Base-by-base conservation (phyloP, 179 eudicot genomes). In the Sideroxylon spinosum region DNA sequence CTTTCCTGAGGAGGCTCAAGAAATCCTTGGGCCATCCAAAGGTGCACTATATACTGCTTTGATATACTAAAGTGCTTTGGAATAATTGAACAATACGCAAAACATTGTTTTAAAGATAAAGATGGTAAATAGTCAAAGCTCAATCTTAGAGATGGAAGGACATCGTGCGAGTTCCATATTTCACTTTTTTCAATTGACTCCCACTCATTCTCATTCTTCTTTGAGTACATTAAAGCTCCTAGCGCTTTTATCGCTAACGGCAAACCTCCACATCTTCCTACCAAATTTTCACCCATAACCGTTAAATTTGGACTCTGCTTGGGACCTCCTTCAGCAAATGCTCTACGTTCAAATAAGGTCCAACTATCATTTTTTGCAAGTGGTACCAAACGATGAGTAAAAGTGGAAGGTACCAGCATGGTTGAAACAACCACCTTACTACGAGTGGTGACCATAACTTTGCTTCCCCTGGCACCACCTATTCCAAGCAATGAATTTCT, bases 1-100 rank as follows among this genome's bases (percentile, higher is more conserved):
- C 68, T 64, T 64, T 17, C 17, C 11, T 9, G 16, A 23, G 68
- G 17, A 64, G 68, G 68, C 10, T 25, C 11, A 17, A 23, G 37
- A 26, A 8, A 64, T 64, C 68, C 68, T 64, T 64, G 44, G 17
- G 37, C 32, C 68, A 64, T 26, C 68, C 68, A 64, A 60, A 60
- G 25, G 7, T 60, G 6, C 44, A 37, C 44, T 37, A 37, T 37
- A 37, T 37, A 0, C 3, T 37, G 3, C 44, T 3, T 37, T 37
- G 4, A 37, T 3, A 37, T 37, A 37, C 3, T 37, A 37, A 3
- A 1, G 44, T 37, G 5, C 44, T 22, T 19, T 37, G 26, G 44
- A 37, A 37, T 37, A 37, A 37, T 3, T 37, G 44, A 1, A 37
- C 44, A 37, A 37, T 37, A 37, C 5, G 44, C 44, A 37, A 37